Conservation (phyloP, 495 filamentous ascomycete genomes). For the Aspergillus diversus region DNA sequence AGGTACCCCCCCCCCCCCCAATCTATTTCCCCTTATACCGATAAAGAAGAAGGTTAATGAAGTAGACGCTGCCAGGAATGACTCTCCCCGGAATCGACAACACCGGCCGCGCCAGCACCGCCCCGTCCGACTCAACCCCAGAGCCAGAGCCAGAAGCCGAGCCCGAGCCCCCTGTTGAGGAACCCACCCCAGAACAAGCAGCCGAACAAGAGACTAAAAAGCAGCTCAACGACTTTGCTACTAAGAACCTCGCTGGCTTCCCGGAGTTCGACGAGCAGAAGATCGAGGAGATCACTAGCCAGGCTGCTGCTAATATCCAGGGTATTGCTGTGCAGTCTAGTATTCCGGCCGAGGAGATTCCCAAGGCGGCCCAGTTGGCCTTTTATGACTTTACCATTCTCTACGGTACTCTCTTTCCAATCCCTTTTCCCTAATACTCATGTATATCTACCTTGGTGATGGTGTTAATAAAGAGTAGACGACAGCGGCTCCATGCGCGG, state of each 20-base stretch:
- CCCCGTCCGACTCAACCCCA: background rate
- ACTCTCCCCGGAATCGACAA: constrained; percentile 4
- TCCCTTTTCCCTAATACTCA: too few species aligned
- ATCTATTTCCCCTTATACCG: too few species aligned
- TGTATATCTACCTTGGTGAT: too few species aligned
- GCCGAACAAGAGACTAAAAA: constrained; percentile 2
- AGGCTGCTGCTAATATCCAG: constrained; percentile 4
- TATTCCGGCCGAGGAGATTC: constrained; percentile 1
- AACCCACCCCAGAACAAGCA: background rate
- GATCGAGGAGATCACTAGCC: constrained; percentile 2
- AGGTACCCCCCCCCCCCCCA: too few species aligned
- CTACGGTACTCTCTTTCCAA: background rate
- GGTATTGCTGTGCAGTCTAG: background rate
- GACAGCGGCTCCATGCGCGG: constrained; percentile 10
- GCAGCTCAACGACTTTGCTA: constrained; percentile 4
- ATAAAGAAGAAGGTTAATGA: too few species aligned
- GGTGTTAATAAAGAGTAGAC: background rate
- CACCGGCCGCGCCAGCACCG: constrained; percentile 4
- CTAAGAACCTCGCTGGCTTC: constrained; percentile 8
- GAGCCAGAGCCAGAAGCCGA: background rate
- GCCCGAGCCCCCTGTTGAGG: background rate
- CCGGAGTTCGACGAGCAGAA: constrained; percentile 1
- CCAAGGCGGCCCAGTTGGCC: constrained; percentile 6
- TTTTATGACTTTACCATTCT: constrained; percentile 13
- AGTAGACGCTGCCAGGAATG: background rate